A percentile compares a stretch with the other conserved stretches of the same genome.
These are phyloP conservation scores for Silene noctiflora DNA, from an alignment of 179 eudicot genomes.

Conservation along the genomic window DNA sequence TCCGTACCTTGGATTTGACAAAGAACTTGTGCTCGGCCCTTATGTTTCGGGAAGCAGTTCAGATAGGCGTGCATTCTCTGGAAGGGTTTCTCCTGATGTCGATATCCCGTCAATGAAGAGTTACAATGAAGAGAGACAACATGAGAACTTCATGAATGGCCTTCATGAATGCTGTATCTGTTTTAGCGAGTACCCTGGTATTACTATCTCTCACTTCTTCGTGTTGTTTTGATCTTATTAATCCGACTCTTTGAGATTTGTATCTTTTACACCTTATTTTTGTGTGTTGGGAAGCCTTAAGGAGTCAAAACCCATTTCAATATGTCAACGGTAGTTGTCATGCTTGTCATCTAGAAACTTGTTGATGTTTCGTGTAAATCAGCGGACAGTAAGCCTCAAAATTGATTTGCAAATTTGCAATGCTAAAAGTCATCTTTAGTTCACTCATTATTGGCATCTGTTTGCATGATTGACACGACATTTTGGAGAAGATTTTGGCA, in stretches of 20 bases:
- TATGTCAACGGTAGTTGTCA: too few species aligned
- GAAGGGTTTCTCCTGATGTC: slow-evolving; percentile 64
- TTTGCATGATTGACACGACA: background rate
- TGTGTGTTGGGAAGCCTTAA: too few species aligned
- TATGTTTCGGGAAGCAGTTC: slow-evolving; percentile 42
- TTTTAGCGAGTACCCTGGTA: slow-evolving; percentile 82
- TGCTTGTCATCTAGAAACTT: too few species aligned
- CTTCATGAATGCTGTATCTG: slow-evolving; percentile 86
- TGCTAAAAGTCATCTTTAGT: too few species aligned
- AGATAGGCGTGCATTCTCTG: slow-evolving; percentile 83
- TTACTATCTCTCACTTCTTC: background rate
- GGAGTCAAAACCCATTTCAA: too few species aligned
- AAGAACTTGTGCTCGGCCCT: slow-evolving; percentile 72
- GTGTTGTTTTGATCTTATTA: background rate
- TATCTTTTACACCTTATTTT: too few species aligned
- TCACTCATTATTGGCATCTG: too few species aligned
- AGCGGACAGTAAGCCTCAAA: too few species aligned
- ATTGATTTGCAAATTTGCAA: too few species aligned
- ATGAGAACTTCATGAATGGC: slow-evolving; percentile 53
- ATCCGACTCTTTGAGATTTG: background rate
- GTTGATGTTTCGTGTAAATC: too few species aligned
- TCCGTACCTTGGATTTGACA: slow-evolving; percentile 56
- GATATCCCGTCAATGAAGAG: slow-evolving; percentile 79
- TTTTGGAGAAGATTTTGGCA: too few species aligned
- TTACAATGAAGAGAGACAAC: slow-evolving; percentile 57